Conservation (phyloP, 2,329 filamentous ascomycete species). For the Grosmannia huntii region DNA sequence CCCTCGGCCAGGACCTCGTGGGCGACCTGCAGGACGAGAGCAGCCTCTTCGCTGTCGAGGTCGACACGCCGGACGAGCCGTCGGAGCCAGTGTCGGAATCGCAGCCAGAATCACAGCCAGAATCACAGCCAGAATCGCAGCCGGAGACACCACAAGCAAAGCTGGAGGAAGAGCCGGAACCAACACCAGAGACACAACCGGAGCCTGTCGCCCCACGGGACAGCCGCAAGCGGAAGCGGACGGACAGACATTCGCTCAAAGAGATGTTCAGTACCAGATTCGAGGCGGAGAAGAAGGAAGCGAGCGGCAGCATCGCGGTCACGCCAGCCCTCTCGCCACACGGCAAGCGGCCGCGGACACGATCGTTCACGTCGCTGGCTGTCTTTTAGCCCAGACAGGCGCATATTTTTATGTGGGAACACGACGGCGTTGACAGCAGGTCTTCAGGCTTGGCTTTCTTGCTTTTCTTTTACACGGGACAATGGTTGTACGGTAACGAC, state of each 20-base stretch:
- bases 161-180: no score
- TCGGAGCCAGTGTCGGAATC: constrained; percentile 16
- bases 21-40: constrained; percentile 17
- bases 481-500: no score
- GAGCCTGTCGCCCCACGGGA: constrained; percentile 6
- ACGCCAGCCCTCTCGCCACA: constrained; percentile 18
- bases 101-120: neutral
- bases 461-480: no score
- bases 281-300: neutral
- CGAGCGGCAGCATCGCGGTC: neutral
- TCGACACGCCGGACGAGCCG: no score
- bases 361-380: constrained; percentile 8
- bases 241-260: constrained; percentile 25
- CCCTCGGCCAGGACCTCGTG: constrained; percentile 37
- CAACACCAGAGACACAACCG: neutral
- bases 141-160: neutral
- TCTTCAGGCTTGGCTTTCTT: no score
- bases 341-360: constrained; percentile 15
- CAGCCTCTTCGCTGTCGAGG: neutral
- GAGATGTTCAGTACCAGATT: constrained; percentile 23
- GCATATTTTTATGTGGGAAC: neutral
- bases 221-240: constrained; percentile 20
- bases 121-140: neutral
- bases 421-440: no score
- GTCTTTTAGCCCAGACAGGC: constrained; percentile 3